Conservation (phyloP, 2,329 filamentous ascomycete genomes). For the Alternaria arborescens region DNA sequence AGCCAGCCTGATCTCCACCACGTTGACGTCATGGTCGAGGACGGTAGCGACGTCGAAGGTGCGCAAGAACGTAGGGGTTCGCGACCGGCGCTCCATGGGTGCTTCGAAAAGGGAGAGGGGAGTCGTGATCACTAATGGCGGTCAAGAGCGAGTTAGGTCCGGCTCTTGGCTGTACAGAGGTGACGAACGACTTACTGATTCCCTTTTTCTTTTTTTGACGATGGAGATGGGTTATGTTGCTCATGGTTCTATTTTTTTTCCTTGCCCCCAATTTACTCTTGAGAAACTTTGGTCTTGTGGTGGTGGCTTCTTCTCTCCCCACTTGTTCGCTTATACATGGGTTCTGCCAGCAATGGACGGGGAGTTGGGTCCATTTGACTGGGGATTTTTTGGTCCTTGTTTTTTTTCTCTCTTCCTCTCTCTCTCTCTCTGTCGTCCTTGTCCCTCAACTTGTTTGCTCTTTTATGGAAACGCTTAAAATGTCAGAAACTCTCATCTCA, state of each 20-base stretch:
- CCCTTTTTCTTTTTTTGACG: not conserved
- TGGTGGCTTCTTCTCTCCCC: no score
- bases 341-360: conserved; percentile 34
- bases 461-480: conserved; percentile 21
- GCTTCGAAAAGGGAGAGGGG: conserved; percentile 47
- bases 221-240: conserved; percentile 28
- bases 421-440: not conserved
- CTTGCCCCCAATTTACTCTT: no score
- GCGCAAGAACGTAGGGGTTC: conserved; percentile 43
- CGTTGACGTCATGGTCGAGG: conserved; percentile 51
- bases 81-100: conserved; percentile 42
- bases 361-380: not conserved
- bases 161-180: conserved; percentile 18
- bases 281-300: no score
- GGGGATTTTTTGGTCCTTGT: conserved; percentile 8
- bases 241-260: conserved; percentile 13
- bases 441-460: not conserved
- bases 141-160: conserved; percentile 39
- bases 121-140: conserved; percentile 44
- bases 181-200: not conserved
- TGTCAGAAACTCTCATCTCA: conserved; percentile 41
- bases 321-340: conserved; percentile 21
- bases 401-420: conserved; percentile 5
- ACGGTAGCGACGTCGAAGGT: conserved; percentile 51
- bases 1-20: conserved; percentile 47